Evolutionary conservation across 352 stramenopile species (phyloP).

Genomic region (Pythium oligandrum): DNA sequence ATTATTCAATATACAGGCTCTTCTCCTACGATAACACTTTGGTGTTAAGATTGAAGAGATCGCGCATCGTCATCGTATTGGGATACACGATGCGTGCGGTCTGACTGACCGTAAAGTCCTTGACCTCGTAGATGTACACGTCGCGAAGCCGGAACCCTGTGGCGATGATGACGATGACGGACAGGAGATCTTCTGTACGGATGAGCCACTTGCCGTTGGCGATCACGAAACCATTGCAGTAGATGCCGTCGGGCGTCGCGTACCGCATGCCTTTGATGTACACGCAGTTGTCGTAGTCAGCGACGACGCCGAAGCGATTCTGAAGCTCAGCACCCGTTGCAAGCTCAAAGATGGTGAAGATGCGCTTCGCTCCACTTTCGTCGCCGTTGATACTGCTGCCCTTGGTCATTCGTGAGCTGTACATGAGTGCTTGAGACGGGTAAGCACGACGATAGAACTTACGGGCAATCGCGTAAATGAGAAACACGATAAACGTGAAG

Average conservation of each 20-base stretch:
- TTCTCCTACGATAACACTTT: not conserved
- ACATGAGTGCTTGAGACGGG: not conserved
- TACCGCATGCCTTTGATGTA: constrained; percentile 23
- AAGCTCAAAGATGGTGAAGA: constrained; percentile 16
- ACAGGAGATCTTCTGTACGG: constrained; percentile 13
- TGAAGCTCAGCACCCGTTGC: constrained; percentile 14
- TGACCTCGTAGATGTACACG: constrained; percentile 1
- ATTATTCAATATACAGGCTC: not conserved
- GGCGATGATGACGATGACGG: constrained; percentile 14
- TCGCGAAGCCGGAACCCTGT: not conserved
- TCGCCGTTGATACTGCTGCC: constrained; percentile 3
- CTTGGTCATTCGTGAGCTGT: not conserved
- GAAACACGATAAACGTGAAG: constrained; percentile 6
- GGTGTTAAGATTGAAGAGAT: not conserved
- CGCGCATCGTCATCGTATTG: not conserved
- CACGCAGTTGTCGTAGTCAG: constrained; percentile 20
- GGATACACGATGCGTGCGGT: not conserved
- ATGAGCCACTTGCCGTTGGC: constrained; percentile 20
- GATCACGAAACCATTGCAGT: constrained; percentile 21
- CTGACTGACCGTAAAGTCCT: not conserved
- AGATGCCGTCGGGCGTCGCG: constrained; percentile 21
- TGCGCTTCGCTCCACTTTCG: constrained; percentile 5
- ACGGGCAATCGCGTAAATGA: constrained; percentile 5
- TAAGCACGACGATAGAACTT: constrained; percentile 8
- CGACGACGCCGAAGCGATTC: constrained; percentile 11